phyloP scores from a whole-genome alignment of 139 green algal genomes.

The Closterium sp. region DNA sequence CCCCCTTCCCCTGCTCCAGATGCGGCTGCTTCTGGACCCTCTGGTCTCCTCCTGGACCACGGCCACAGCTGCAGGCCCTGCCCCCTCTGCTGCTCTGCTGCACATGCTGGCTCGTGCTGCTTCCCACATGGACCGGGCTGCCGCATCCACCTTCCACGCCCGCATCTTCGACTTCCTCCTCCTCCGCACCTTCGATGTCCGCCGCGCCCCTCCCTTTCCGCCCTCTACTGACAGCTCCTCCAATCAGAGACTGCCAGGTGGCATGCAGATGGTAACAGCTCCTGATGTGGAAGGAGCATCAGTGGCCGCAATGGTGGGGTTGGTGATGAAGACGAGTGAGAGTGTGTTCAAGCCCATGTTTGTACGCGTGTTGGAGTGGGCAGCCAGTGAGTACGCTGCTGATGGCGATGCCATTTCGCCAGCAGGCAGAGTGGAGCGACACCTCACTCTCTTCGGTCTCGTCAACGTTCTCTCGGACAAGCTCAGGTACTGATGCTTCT shows the following conservation, averaged over 20 bases:
- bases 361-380: constrained; percentile 82
- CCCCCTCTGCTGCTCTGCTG: constrained; percentile 12
- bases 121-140: constrained; percentile 58
- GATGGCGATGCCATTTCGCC: neutral
- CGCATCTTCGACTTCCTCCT: constrained; percentile 74
- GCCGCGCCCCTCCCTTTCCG: constrained; percentile 53
- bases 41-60: constrained; percentile 59
- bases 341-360: constrained; percentile 88
- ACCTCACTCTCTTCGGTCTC: constrained; percentile 36
- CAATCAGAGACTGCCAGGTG: neutral
- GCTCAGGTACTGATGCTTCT: constrained; percentile 56
- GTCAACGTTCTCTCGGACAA: constrained; percentile 62
- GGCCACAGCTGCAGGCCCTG: constrained; percentile 21
- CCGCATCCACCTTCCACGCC: constrained; percentile 61
- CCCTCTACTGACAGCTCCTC: constrained; percentile 6
- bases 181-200: constrained; percentile 72
- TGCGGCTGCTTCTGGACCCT: constrained; percentile 71
- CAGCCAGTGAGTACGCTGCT: constrained; percentile 18
- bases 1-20: neutral
- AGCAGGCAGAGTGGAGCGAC: constrained; percentile 14
- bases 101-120: constrained; percentile 55
- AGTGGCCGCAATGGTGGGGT: constrained; percentile 61
- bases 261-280: neutral
- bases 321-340: constrained; percentile 89
- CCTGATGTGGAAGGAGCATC: constrained; percentile 56